Conservation (phyloP, 2,329 filamentous ascomycete genomes). For the Phyllosticta capitalensis region DNA sequence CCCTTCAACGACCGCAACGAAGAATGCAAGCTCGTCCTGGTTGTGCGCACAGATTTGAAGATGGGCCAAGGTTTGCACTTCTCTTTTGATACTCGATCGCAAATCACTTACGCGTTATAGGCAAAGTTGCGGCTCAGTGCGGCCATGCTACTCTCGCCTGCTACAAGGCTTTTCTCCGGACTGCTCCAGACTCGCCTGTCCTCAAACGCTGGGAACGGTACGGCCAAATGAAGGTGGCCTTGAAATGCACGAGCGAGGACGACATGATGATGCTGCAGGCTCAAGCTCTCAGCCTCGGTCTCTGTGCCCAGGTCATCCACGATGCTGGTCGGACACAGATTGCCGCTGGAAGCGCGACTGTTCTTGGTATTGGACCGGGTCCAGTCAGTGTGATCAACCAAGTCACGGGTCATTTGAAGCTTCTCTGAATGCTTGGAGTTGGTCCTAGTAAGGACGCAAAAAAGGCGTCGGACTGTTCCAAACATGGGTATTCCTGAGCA, state of each 20-base stretch:
- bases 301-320: constrained; percentile 82
- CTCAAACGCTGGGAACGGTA: constrained; percentile 75
- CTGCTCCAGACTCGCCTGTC: constrained; percentile 48
- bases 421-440: constrained; percentile 48
- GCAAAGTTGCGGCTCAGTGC: constrained; percentile 94
- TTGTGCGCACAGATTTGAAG: constrained; percentile 86
- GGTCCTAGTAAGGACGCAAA: no score
- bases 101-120: constrained; percentile 37
- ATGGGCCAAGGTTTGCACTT: constrained; percentile 79
- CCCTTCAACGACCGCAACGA: constrained; percentile 47
- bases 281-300: constrained; percentile 69
- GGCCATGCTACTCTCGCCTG: constrained; percentile 94
- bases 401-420: constrained; percentile 75
- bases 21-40: constrained; percentile 89
- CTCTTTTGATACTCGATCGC: not conserved
- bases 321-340: constrained; percentile 98
- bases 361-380: constrained; percentile 64
- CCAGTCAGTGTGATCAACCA: constrained; percentile 80
- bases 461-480: no score
- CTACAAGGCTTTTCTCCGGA: constrained; percentile 70
- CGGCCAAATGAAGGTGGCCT: constrained; percentile 87
- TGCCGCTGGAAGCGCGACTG: constrained; percentile 82
- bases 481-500: no score
- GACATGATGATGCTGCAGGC: constrained; percentile 64
- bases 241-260: constrained; percentile 76